Percentiles rank a stretch among this genome's conserved stretches.
Conservation (phyloP, 169 alveolate genomes). For the Eimeria acervulina region DNA sequence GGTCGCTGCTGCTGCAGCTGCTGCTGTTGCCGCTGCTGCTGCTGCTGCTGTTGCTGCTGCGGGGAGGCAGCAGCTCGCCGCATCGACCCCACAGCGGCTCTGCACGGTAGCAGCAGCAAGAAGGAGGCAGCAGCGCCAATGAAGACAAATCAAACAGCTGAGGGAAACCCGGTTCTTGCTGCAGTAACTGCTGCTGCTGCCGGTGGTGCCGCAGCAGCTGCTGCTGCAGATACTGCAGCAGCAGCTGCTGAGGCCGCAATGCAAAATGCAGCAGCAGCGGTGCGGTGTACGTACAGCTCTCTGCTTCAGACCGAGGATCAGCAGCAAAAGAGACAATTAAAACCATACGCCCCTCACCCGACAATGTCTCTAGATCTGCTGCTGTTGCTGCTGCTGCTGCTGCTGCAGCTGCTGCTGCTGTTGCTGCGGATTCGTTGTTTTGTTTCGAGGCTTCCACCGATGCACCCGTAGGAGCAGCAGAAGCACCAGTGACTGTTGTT, state of each 20-base stretch:
- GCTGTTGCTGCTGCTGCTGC: conserved; percentile 41
- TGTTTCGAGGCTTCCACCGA: conserved; percentile 64
- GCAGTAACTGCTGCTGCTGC: too few species aligned
- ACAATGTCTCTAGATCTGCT: background rate
- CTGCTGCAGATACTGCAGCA: background rate
- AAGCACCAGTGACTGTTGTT: background rate
- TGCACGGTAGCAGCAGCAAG: conserved; percentile 53
- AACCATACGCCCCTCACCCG: background rate
- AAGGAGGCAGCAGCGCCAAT: conserved; percentile 40
- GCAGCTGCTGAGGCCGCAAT: conserved; percentile 58
- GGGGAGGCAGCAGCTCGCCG: conserved; percentile 38
- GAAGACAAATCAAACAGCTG: background rate
- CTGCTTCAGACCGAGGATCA: conserved; percentile 6
- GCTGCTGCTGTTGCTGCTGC: conserved; percentile 19
- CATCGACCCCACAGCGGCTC: conserved; percentile 1
- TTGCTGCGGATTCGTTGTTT: too few species aligned
- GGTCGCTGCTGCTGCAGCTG: conserved; percentile 28
- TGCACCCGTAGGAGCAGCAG: conserved; percentile 49
- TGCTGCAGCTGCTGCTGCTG: conserved; percentile 13
- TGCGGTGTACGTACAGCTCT: conserved; percentile 42
- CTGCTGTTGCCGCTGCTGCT: background rate
- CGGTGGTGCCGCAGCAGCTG: too few species aligned
- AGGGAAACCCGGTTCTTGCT: background rate
- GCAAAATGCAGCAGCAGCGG: conserved; percentile 60
- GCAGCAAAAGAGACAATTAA: conserved; percentile 12